These are phyloP conservation scores for Betula pendula DNA, from an alignment of 306 rosid species.

Conservation along the genomic window DNA sequence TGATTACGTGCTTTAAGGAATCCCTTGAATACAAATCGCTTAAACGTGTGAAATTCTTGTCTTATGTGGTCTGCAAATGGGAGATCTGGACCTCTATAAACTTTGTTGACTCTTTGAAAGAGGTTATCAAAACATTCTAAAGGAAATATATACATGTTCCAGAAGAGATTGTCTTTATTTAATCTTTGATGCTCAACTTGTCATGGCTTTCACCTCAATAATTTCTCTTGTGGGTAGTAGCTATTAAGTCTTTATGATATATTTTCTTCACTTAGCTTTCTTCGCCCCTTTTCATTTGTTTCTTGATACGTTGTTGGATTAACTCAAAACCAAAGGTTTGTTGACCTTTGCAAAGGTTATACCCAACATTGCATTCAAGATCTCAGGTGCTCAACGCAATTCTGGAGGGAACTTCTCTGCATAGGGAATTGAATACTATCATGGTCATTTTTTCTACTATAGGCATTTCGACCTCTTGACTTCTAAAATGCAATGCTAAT, in stretches of 20 bases:
- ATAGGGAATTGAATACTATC: background rate
- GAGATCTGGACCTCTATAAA: background rate
- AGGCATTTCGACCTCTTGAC: background rate
- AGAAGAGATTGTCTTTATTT: background rate
- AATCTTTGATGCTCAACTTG: background rate
- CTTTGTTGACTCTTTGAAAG: background rate
- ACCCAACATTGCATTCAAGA: background rate
- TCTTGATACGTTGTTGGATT: background rate
- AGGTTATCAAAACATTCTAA: background rate
- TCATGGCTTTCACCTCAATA: background rate
- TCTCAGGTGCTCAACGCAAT: background rate
- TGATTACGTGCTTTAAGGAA: background rate
- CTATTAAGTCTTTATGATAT: background rate
- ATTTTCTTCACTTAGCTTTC: background rate
- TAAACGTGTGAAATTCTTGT: conserved; percentile 1
- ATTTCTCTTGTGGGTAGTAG: background rate
- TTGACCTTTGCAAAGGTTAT: background rate
- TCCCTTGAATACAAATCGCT: background rate
- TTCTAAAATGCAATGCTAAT: conserved; percentile 10
- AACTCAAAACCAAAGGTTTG: background rate
- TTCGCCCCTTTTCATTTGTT: background rate
- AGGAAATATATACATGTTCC: background rate
- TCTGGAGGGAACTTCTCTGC: background rate
- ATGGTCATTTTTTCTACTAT: background rate
- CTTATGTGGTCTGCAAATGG: background rate